Evolutionary conservation across 345 rosid genomes (phyloP).

Genomic region (Salix koriyanagi): DNA sequence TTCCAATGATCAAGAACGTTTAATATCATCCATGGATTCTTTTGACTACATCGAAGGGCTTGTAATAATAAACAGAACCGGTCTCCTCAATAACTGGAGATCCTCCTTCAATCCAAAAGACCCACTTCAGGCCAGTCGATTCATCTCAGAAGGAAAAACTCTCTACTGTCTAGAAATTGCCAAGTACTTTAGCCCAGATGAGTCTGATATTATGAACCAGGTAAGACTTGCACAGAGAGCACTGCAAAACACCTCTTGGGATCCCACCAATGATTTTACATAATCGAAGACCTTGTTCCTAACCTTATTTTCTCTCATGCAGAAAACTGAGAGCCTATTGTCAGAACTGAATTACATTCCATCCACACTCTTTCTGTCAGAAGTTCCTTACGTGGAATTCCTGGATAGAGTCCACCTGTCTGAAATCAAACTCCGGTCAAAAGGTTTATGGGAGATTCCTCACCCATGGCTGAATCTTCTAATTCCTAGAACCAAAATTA

Average conservation of each 20-base stretch:
- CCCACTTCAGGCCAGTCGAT: conserved; percentile 62
- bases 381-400: conserved; percentile 71
- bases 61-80: conserved; percentile 70
- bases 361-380: conserved; percentile 63
- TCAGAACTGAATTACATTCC: conserved; percentile 62
- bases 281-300: background rate
- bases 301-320: conserved; percentile 19
- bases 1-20: conserved; percentile 73
- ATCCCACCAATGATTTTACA: background rate
- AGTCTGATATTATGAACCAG: conserved; percentile 39
- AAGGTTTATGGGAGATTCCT: conserved; percentile 90
- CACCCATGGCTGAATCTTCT: conserved; percentile 97
- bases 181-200: conserved; percentile 59
- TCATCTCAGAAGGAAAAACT: conserved; percentile 69
- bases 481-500: conserved; percentile 60
- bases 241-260: background rate
- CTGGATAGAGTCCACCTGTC: conserved; percentile 79
- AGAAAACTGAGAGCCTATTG: conserved; percentile 52
- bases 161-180: conserved; percentile 88
- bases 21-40: conserved; percentile 51
- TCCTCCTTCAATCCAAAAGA: conserved; percentile 72
- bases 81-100: conserved; percentile 74
- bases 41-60: conserved; percentile 94
- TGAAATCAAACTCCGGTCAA: conserved; percentile 59
- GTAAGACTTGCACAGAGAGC: conserved; percentile 29